Evolutionary conservation across 1,284 basidiomycete species (phyloP).

Genomic region (Ceratobasidium sp.): DNA sequence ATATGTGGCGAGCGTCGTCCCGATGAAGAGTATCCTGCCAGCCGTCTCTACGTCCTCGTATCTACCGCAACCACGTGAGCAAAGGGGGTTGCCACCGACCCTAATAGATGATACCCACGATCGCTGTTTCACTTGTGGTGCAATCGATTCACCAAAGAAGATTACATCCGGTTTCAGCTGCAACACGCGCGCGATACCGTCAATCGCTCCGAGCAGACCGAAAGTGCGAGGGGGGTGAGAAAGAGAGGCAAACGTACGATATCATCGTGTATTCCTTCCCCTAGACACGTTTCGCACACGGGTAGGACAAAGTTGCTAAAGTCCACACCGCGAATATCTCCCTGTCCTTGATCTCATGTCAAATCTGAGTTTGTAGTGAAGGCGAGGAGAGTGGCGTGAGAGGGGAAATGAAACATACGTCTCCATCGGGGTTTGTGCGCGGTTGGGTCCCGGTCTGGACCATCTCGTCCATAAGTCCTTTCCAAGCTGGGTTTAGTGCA

Average conservation of each 20-base stretch:
- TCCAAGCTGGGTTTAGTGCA: slow-evolving; percentile 81
- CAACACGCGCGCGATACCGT: neutral
- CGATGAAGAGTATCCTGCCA: slow-evolving; percentile 79
- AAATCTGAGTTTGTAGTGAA: neutral
- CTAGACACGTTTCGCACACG: slow-evolving; percentile 71
- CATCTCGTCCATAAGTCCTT: slow-evolving; percentile 72
- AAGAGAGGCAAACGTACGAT: slow-evolving; percentile 59
- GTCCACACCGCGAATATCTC: slow-evolving; percentile 80
- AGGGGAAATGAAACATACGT: slow-evolving; percentile 64
- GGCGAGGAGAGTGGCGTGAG: neutral
- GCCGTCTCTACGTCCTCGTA: slow-evolving; percentile 69
- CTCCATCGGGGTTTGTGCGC: slow-evolving; percentile 91
- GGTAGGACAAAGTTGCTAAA: slow-evolving; percentile 85
- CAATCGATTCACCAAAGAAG: slow-evolving; percentile 90
- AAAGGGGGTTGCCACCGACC: neutral
- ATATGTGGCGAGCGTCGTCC: slow-evolving; percentile 91
- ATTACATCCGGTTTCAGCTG: slow-evolving; percentile 88
- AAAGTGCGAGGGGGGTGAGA: neutral
- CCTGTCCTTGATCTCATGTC: slow-evolving; percentile 58
- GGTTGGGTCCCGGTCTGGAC: slow-evolving; percentile 71
- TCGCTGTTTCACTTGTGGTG: slow-evolving; percentile 67
- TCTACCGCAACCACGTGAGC: slow-evolving; percentile 52
- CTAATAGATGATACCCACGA: slow-evolving; percentile 66
- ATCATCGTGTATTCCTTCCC: slow-evolving; percentile 62
- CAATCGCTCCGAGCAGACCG: neutral